Conservation (phyloP, 148 eudicot genomes). For the Nyssa sinensis region DNA sequence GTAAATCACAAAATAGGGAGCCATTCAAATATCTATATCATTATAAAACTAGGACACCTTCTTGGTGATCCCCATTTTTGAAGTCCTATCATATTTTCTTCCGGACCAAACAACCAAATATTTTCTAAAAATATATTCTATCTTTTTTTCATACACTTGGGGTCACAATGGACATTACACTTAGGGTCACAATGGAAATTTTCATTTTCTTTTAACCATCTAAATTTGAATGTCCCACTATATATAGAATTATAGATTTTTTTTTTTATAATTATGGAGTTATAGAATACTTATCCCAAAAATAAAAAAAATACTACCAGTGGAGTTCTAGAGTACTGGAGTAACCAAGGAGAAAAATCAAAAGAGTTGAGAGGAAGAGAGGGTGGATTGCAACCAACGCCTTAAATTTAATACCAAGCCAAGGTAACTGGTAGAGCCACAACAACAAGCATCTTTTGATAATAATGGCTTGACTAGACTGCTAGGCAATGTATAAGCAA, state of each 20-base stretch:
- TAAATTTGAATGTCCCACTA: too few species aligned
- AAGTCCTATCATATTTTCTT: too few species aligned
- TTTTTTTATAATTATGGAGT: too few species aligned
- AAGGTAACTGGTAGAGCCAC: neutral
- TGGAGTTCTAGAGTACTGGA: neutral
- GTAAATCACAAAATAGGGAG: neutral
- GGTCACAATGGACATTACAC: too few species aligned
- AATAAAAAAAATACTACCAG: neutral
- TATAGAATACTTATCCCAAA: neutral
- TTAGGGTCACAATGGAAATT: too few species aligned
- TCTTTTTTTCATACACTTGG: too few species aligned
- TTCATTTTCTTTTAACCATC: too few species aligned
- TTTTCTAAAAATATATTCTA: too few species aligned
- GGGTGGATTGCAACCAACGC: neutral
- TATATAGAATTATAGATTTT: too few species aligned
- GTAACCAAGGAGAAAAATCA: too few species aligned
- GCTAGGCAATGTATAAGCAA: neutral
- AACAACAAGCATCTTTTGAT: neutral
- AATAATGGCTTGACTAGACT: neutral
- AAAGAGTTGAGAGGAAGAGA: too few species aligned
- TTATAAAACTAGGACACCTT: neutral
- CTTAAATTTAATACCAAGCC: neutral
- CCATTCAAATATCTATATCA: neutral
- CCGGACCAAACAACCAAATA: too few species aligned
- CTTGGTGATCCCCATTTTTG: neutral